Conservation (phyloP, 2,329 filamentous ascomycete genomes). For the Diaporthe sp. region DNA sequence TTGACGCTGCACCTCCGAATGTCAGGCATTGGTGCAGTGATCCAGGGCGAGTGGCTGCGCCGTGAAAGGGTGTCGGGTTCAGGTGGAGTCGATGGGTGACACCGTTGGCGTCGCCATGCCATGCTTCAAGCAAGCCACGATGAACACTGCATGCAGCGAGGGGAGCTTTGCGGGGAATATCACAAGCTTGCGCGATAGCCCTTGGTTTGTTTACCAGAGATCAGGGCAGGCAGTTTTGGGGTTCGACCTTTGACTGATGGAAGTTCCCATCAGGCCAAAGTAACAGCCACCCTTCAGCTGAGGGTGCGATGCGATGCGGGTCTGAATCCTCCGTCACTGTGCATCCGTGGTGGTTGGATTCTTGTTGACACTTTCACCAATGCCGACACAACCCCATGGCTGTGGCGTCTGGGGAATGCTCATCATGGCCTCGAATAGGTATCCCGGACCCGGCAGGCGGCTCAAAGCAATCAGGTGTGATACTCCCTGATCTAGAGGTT, state of each 20-base stretch:
- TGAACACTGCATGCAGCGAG: neutral
- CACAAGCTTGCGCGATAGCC: neutral
- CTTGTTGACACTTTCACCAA: conserved; percentile 13
- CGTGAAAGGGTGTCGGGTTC: neutral
- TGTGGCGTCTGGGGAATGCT: neutral
- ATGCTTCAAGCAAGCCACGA: conserved; percentile 1
- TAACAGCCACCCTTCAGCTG: neutral
- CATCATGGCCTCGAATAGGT: conserved; percentile 8
- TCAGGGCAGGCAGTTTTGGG: neutral
- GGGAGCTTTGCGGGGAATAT: conserved; percentile 12
- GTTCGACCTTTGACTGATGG: neutral
- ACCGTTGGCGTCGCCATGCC: conserved; percentile 6
- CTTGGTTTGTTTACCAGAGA: neutral
- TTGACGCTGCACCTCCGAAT: neutral
- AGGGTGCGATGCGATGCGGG: neutral
- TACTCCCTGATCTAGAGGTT: neutral
- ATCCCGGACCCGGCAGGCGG: conserved; percentile 4
- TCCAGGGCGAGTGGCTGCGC: neutral
- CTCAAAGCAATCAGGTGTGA: conserved; percentile 21
- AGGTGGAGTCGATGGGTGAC: neutral
- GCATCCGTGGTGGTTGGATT: neutral
- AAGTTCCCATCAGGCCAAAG: neutral
- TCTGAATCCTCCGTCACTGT: conserved; percentile 14
- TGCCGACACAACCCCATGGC: neutral
- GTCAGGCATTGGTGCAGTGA: neutral